Evolutionary conservation across 345 rosid species (phyloP), one percentile per base, ranked within the genome.

Genomic region (Nasturtium officinale): DNA sequence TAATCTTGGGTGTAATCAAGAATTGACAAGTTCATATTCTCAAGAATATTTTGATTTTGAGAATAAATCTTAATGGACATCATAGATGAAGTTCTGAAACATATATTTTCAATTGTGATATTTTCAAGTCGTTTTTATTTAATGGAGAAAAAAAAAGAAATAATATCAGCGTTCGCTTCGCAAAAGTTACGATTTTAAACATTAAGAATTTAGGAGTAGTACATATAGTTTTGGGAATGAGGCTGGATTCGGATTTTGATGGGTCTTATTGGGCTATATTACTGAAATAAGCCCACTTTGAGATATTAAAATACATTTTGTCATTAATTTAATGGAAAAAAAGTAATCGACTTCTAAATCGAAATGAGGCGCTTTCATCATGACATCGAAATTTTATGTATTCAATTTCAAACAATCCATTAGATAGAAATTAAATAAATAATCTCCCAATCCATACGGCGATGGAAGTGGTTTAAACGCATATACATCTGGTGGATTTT

Each of bases 401-500:
- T 7, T 57, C 15, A 6, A 29, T n/a, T n/a, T n/a, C n/a, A n/a
- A n/a, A 25, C 32, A 15, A 23, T 33, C 52, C 66, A 42, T 42
- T 25, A 3, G 12, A 5, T 17, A 23, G 4, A n/a, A 12, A 25
- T 20, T 6, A 11, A 58, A 26, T 3, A 23, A 28, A n/a, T 63
- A 46, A 63, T 50, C 67, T 26, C 67, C 64, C 53, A 25, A 35
- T 48, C 28, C 37, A 70, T 12, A 38, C 13, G n/a, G 16, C n/a
- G 26, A 37, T 28, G 26, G 51, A 61, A 61, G 28, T 61, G 33
- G 67, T 28, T 63, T 43, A 45, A 62, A 62, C 23, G 25, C 10
- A 35, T 20, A 18, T 9, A 38, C 9, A 6, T 20, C 2, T 58
- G 18, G 5, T 58, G 63, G 11, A 35, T 35, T 61, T 61, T 9